phyloP scores from a whole-genome alignment of 257 asterid genomes.

The Salvia hispanica region DNA sequence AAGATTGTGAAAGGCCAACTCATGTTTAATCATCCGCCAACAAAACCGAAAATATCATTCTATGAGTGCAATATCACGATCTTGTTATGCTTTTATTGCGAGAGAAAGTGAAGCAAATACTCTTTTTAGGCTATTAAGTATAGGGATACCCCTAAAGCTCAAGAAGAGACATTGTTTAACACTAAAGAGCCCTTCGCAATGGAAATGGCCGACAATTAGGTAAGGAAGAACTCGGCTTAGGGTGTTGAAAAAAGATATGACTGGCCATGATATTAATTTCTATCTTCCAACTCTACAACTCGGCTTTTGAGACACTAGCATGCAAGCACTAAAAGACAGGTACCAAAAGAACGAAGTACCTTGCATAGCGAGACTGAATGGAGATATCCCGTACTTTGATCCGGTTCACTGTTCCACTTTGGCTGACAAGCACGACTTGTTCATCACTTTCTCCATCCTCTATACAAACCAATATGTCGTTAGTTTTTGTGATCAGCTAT shows the following conservation, averaged over 20 bases:
- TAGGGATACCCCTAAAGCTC: background rate
- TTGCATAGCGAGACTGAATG: conserved; percentile 90
- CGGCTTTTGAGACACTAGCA: background rate
- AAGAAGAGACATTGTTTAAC: background rate
- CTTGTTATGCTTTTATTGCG: background rate
- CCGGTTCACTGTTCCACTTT: conserved; percentile 96
- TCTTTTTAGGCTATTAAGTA: background rate
- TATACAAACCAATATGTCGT: conserved; percentile 33
- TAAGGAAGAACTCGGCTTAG: background rate
- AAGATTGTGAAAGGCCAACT: background rate
- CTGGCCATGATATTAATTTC: background rate
- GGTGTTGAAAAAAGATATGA: background rate
- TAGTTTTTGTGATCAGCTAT: conserved; percentile 23
- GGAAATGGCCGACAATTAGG: background rate
- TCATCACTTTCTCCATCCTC: conserved; percentile 97
- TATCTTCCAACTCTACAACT: background rate
- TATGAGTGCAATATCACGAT: background rate
- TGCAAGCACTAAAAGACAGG: conserved; percentile 6
- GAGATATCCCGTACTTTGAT: conserved; percentile 94
- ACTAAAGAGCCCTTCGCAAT: background rate
- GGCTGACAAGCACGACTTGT: conserved; percentile 96
- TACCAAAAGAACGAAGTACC: conserved; percentile 43
- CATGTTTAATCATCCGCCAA: background rate
- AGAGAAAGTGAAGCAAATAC: too few relatives aligned
- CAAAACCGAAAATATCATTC: background rate